Conservation (phyloP, 2,329 filamentous ascomycete genomes). For the Colletotrichum euphorbiae region DNA sequence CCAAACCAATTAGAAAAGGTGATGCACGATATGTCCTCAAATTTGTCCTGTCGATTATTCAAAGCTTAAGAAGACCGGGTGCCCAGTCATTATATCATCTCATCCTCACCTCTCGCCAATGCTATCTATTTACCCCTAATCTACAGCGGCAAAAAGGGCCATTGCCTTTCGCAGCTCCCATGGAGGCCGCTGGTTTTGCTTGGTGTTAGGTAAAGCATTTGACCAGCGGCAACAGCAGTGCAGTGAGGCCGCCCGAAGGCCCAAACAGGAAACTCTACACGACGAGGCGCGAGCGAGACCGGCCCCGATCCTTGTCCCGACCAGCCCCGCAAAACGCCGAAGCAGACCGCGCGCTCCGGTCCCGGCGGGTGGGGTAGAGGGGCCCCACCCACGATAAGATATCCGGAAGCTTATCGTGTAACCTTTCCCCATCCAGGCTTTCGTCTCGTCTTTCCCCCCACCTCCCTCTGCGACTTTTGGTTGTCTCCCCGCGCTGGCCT, state of each 20-base stretch:
- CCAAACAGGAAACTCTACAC: conserved; percentile 16
- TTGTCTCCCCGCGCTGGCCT: background rate
- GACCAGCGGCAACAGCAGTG: background rate
- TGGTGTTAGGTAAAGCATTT: conserved; percentile 16
- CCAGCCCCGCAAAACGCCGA: conserved; percentile 2
- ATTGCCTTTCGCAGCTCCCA: background rate
- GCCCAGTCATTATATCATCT: conserved; percentile 2
- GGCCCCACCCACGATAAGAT: conserved; percentile 33
- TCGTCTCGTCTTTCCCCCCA: conserved; percentile 29
- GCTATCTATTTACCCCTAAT: background rate
- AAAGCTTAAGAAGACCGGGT: background rate
- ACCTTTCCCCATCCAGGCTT: conserved; percentile 25
- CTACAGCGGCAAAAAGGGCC: background rate
- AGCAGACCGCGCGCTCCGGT: conserved; percentile 22
- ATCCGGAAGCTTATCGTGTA: conserved; percentile 38
- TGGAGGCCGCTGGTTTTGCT: background rate
- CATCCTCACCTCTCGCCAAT: background rate
- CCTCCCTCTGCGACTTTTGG: background rate
- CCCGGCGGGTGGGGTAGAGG: conserved; percentile 8
- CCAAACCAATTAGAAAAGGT: background rate
- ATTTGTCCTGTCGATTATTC: background rate
- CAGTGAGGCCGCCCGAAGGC: background rate
- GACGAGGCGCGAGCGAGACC: background rate
- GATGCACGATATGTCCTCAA: background rate
- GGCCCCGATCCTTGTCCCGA: conserved; percentile 23